Conservation (phyloP, 2,329 filamentous ascomycete species). For the Pyricularia pennisetigena region DNA sequence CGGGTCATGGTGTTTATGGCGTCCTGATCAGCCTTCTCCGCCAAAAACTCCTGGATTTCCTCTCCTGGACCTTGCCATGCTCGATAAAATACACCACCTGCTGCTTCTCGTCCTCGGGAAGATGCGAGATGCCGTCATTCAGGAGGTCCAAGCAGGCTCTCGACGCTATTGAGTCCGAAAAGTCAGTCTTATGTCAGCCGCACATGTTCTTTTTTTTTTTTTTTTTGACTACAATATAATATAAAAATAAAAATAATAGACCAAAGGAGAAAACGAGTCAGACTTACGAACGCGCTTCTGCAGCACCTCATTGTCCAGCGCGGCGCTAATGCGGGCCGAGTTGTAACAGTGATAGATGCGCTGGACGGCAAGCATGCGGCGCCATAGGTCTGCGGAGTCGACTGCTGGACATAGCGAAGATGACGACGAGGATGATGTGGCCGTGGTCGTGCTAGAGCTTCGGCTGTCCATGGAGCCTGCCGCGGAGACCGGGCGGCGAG, state of each 20-base stretch:
- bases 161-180: slow-evolving; percentile 13
- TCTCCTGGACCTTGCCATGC: slow-evolving; percentile 5
- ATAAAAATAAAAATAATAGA: too few relatives aligned
- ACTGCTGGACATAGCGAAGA: slow-evolving; percentile 10
- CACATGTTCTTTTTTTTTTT: not conserved
- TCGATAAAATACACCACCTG: slow-evolving; percentile 14
- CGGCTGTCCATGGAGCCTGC: not conserved
- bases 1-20: not conserved
- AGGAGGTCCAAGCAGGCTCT: slow-evolving; percentile 20
- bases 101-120: slow-evolving; percentile 15
- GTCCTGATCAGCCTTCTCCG: not conserved
- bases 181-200: not conserved
- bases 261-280: not conserved
- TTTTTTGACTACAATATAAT: too few relatives aligned
- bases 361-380: slow-evolving; percentile 31
- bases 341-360: slow-evolving; percentile 31
- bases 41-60: slow-evolving; percentile 2
- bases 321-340: slow-evolving; percentile 31
- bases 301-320: slow-evolving; percentile 24
- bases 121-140: slow-evolving; percentile 18
- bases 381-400: slow-evolving; percentile 28
- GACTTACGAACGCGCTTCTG: slow-evolving; percentile 25
- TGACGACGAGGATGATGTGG: slow-evolving; percentile 7
- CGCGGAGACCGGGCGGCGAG: not conserved
- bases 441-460: not conserved